phyloP scores from a whole-genome alignment of 2,329 filamentous ascomycete species.

The Diplodia intermedia region DNA sequence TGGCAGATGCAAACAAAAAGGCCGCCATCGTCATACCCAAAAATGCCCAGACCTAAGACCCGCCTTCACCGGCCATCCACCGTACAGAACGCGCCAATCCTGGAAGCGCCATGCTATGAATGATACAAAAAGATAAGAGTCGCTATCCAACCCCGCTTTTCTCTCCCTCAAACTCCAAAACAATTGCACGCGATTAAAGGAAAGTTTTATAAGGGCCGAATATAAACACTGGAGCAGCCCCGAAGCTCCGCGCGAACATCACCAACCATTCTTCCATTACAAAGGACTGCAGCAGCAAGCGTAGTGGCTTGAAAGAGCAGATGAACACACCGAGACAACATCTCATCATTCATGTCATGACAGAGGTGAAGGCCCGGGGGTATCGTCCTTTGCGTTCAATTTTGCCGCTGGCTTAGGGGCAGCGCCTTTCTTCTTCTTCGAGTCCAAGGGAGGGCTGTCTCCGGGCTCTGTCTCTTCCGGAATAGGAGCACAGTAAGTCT shows the following conservation, averaged over 20 bases:
- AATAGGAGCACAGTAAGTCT: slow-evolving; percentile 81
- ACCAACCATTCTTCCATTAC: background rate
- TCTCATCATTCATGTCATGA: slow-evolving; percentile 4
- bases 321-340: background rate
- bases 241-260: background rate
- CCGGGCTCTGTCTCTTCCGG: slow-evolving; percentile 64
- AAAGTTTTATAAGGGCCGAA: background rate
- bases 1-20: background rate
- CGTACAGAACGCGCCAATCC: slow-evolving; percentile 1
- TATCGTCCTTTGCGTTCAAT: background rate
- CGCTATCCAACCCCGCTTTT: slow-evolving; percentile 3
- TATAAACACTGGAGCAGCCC: slow-evolving; percentile 6
- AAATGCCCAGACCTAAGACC: background rate
- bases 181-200: background rate
- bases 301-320: background rate
- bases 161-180: background rate
- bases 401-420: background rate
- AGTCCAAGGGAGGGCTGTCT: slow-evolving; percentile 16
- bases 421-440: background rate
- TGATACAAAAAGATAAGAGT: background rate
- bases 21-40: background rate
- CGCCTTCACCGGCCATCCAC: background rate
- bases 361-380: slow-evolving; percentile 7
- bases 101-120: slow-evolving; percentile 27
- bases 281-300: background rate